A percentile compares a stretch with the other conserved stretches of the same genome.
These are phyloP conservation scores for Polyporus arcularius DNA, from an alignment of 768 basidiomycete species.

Conservation along the genomic window DNA sequence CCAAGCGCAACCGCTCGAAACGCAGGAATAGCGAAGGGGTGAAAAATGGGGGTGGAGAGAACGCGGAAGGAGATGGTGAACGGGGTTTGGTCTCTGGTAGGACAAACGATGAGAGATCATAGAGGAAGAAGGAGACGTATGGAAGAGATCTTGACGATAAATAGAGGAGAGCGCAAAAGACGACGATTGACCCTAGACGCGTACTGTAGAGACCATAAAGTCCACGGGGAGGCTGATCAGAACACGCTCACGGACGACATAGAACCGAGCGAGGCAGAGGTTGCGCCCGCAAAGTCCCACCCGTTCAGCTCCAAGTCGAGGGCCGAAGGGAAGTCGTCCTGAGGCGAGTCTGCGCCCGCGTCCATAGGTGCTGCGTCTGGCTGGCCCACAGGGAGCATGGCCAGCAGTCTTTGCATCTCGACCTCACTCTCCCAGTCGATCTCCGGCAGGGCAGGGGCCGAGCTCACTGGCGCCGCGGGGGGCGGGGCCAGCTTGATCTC, in stretches of 20 bases:
- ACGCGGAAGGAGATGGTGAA: background rate
- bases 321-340: conserved; percentile 28
- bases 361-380: conserved; percentile 26
- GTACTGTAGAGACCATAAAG: conserved; percentile 2
- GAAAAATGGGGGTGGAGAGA: background rate
- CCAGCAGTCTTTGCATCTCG: conserved; percentile 64
- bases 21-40: background rate
- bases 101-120: conserved; percentile 14
- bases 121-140: conserved; percentile 14
- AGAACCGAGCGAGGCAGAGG: conserved; percentile 15
- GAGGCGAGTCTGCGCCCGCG: conserved; percentile 8
- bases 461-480: conserved; percentile 24
- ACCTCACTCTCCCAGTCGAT: conserved; percentile 42
- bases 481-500: conserved; percentile 20
- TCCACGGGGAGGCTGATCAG: conserved; percentile 16
- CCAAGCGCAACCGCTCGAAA: background rate
- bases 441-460: conserved; percentile 23
- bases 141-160: conserved; percentile 9
- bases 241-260: conserved; percentile 26
- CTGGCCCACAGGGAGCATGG: conserved; percentile 45
- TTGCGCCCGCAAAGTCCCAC: conserved; percentile 25
- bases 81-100: conserved; percentile 1
- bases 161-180: conserved; percentile 18
- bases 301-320: conserved; percentile 34
- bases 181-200: conserved; percentile 17